A percentile compares a stretch with the other conserved stretches of the same genome.
These are phyloP conservation scores for Cajanus cajan DNA, from an alignment of 306 rosid species.

Conservation along the genomic window DNA sequence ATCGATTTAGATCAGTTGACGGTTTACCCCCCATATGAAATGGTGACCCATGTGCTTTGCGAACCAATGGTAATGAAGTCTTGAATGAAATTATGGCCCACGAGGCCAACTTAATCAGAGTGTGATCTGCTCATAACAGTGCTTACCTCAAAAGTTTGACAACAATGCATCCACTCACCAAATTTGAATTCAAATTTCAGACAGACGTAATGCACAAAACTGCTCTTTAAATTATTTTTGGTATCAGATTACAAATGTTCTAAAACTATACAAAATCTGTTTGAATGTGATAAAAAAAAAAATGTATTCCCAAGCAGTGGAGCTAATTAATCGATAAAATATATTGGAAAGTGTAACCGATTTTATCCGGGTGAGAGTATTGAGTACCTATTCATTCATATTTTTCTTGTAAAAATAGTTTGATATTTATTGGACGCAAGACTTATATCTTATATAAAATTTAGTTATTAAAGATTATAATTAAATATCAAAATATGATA, in stretches of 20 bases:
- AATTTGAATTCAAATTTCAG: constrained; percentile 32
- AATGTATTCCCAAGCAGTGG: not conserved
- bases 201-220: not conserved
- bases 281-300: not conserved
- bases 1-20: no score
- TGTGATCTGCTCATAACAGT: constrained; percentile 21
- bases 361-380: no score
- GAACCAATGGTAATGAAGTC: no score
- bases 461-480: no score
- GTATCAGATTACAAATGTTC: not conserved
- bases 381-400: no score
- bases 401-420: no score
- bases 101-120: constrained; percentile 45
- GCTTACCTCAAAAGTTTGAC: constrained; percentile 43
- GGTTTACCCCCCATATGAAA: no score
- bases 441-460: no score
- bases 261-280: not conserved
- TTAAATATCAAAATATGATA: no score
- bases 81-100: constrained; percentile 45
- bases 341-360: not conserved
- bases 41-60: constrained; percentile 63
- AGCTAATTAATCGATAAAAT: not conserved
- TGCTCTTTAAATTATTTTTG: not conserved
- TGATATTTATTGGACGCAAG: no score
- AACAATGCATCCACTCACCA: constrained; percentile 30